A percentile compares a stretch with the other conserved stretches of the same genome.
phyloP scores from a whole-genome alignment of 768 basidiomycete genomes.

The Hypholoma sublateritium region DNA sequence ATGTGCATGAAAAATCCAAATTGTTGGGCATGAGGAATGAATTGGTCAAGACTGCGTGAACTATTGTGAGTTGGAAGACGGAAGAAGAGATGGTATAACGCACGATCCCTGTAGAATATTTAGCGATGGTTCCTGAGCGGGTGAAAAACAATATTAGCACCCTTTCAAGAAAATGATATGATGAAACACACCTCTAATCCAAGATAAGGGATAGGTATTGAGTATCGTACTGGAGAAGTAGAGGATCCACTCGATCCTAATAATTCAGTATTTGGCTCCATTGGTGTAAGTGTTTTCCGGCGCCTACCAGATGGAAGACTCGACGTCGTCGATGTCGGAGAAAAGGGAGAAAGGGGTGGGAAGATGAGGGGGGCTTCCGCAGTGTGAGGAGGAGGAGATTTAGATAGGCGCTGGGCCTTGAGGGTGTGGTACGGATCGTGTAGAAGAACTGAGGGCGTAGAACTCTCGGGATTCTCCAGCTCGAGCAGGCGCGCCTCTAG shows the following conservation, averaged over 20 bases:
- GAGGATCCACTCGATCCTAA: slow-evolving; percentile 45
- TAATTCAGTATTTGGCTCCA: slow-evolving; percentile 38
- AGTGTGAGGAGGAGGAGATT: slow-evolving; percentile 32
- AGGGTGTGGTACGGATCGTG: slow-evolving; percentile 48
- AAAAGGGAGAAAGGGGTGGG: slow-evolving; percentile 40
- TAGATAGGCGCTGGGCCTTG: slow-evolving; percentile 30
- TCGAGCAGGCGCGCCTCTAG: slow-evolving; percentile 58
- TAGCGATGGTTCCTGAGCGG: slow-evolving; percentile 37
- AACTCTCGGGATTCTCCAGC: slow-evolving; percentile 51
- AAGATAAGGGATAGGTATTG: slow-evolving; percentile 35
- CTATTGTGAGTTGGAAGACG: slow-evolving; percentile 7
- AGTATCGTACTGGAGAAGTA: slow-evolving; percentile 34
- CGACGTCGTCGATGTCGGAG: slow-evolving; percentile 42
- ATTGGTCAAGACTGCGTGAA: slow-evolving; percentile 49
- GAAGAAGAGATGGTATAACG: slow-evolving; percentile 12
- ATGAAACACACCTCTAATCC: slow-evolving; percentile 35
- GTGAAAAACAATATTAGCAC: not conserved
- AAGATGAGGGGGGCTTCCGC: slow-evolving; percentile 29
- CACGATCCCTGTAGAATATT: slow-evolving; percentile 38
- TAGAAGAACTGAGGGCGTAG: slow-evolving; percentile 46
- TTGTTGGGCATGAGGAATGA: slow-evolving; percentile 55
- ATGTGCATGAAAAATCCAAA: slow-evolving; percentile 67
- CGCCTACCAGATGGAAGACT: slow-evolving; percentile 49
- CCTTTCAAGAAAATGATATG: not conserved
- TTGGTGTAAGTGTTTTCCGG: slow-evolving; percentile 36